Evolutionary conservation across 495 filamentous ascomycete species (phyloP).

Genomic region (Aspergillus olivimuriae): DNA sequence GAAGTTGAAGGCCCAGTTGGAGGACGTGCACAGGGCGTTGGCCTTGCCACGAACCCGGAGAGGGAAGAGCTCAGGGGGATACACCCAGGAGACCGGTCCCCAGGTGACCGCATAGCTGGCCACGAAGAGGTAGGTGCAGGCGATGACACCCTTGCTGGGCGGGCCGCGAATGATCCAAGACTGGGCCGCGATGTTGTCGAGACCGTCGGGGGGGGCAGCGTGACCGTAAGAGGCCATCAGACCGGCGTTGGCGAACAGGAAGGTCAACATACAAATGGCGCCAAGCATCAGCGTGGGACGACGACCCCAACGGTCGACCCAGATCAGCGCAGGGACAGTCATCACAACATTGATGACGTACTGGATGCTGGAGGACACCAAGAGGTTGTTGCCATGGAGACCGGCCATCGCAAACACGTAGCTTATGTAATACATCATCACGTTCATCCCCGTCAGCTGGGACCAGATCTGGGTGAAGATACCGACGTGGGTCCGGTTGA

Average conservation of each 20-base stretch:
- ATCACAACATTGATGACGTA: conserved; percentile 58
- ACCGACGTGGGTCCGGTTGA: conserved; percentile 69
- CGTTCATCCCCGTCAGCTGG: conserved; percentile 79
- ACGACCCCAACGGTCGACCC: conserved; percentile 59
- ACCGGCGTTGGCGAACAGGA: conserved; percentile 63
- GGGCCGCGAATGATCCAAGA: conserved; percentile 32
- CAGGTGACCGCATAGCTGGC: conserved; percentile 52
- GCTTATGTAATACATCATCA: conserved; percentile 67
- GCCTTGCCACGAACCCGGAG: conserved; percentile 58
- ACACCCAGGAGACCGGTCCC: conserved; percentile 63
- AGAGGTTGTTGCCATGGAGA: conserved; percentile 48
- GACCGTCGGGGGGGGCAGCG: conserved; percentile 46
- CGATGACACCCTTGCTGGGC: conserved; percentile 46
- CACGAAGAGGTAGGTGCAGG: conserved; percentile 63
- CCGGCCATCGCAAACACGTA: conserved; percentile 73
- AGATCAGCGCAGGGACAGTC: conserved; percentile 50
- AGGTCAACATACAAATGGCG: conserved; percentile 60
- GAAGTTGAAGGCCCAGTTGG: conserved; percentile 78
- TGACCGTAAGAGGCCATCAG: conserved; percentile 50
- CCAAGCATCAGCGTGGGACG: conserved; percentile 60
- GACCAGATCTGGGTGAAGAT: conserved; percentile 81
- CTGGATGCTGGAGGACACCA: conserved; percentile 65
- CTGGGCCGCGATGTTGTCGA: conserved; percentile 27
- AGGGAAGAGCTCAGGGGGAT: conserved; percentile 64
- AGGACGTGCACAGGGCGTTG: conserved; percentile 64